Percentiles rank a stretch among this genome's conserved stretches.
These are phyloP conservation scores for Penicillium bialowiezense DNA, from an alignment of 495 filamentous ascomycete genomes.

Conservation along the genomic window DNA sequence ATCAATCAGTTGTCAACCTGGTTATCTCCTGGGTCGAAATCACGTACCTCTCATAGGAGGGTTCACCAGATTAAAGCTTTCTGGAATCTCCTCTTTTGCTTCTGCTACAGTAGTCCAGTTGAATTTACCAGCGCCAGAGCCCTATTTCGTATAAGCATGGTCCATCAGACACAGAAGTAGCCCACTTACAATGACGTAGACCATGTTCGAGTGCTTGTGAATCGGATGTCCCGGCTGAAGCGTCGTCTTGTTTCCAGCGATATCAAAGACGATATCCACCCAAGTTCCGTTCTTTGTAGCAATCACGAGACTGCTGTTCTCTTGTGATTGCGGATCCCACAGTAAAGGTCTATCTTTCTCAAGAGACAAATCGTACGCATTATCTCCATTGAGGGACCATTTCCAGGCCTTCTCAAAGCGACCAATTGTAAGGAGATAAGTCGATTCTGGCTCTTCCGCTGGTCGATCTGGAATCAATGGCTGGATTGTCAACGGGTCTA, in stretches of 20 bases:
- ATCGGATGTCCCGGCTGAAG: slow-evolving; percentile 40
- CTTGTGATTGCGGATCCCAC: slow-evolving; percentile 24
- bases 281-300: background rate
- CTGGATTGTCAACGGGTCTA: background rate
- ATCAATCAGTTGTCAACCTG: too few species aligned
- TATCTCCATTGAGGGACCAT: slow-evolving; percentile 32
- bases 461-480: background rate
- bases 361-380: slow-evolving; percentile 19
- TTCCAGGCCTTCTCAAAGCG: slow-evolving; percentile 1
- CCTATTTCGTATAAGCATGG: slow-evolving; percentile 8
- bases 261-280: slow-evolving; percentile 24
- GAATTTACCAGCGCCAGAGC: slow-evolving; percentile 36
- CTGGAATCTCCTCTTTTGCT: slow-evolving; percentile 32
- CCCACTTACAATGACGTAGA: slow-evolving; percentile 30
- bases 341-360: slow-evolving; percentile 20
- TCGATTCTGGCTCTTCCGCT: background rate
- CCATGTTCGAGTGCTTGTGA: slow-evolving; percentile 53
- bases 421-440: background rate
- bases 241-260: background rate
- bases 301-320: slow-evolving; percentile 37
- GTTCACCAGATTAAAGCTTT: slow-evolving; percentile 41
- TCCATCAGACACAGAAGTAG: background rate
- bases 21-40: too few species aligned
- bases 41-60: slow-evolving; percentile 41
- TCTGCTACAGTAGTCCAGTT: slow-evolving; percentile 42